Conservation (phyloP, 257 asterid species). For the Mentha longifolia region DNA sequence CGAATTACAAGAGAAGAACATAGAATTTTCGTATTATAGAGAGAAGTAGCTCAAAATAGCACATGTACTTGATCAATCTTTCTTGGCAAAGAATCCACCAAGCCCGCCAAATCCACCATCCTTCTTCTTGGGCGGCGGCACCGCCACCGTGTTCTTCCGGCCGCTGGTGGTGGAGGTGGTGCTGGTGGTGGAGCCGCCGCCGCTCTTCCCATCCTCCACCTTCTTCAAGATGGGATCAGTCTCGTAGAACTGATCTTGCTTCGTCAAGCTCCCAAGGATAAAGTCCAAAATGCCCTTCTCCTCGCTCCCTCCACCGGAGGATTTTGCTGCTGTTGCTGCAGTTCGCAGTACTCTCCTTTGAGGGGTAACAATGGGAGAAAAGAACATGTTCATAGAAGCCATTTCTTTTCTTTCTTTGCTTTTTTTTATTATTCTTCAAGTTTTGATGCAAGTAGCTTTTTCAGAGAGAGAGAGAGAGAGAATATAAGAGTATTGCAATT, state of each 20-base stretch:
- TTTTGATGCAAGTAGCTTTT: not conserved
- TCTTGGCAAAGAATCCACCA: slow-evolving; percentile 72
- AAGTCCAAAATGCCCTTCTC: slow-evolving; percentile 83
- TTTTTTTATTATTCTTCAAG: not conserved
- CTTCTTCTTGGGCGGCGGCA: slow-evolving; percentile 55
- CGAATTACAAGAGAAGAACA: slow-evolving; percentile 25
- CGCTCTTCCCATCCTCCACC: slow-evolving; percentile 57
- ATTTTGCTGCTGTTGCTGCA: slow-evolving; percentile 70
- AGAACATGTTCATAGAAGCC: slow-evolving; percentile 76
- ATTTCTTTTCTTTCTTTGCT: slow-evolving; percentile 24
- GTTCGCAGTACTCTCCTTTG: slow-evolving; percentile 59
- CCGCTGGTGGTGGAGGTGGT: slow-evolving; percentile 31
- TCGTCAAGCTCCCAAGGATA: slow-evolving; percentile 57
- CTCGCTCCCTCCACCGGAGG: slow-evolving; percentile 59
- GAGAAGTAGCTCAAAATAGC: not conserved
- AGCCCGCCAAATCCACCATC: slow-evolving; percentile 54
- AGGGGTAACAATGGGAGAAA: slow-evolving; percentile 53
- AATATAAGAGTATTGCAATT: not conserved
- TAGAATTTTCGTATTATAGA: not conserved
- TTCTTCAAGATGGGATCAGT: slow-evolving; percentile 81
- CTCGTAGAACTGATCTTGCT: slow-evolving; percentile 83
- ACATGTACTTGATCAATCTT: slow-evolving; percentile 34
- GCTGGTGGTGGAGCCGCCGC: slow-evolving; percentile 26
- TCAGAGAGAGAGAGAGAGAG: slow-evolving; percentile 13
- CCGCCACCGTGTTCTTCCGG: slow-evolving; percentile 45